A percentile compares a stretch with the other conserved stretches of the same genome.
Evolutionary conservation across 169 alveolate genomes (phyloP).

Genomic region (Plasmodium sp.): DNA sequence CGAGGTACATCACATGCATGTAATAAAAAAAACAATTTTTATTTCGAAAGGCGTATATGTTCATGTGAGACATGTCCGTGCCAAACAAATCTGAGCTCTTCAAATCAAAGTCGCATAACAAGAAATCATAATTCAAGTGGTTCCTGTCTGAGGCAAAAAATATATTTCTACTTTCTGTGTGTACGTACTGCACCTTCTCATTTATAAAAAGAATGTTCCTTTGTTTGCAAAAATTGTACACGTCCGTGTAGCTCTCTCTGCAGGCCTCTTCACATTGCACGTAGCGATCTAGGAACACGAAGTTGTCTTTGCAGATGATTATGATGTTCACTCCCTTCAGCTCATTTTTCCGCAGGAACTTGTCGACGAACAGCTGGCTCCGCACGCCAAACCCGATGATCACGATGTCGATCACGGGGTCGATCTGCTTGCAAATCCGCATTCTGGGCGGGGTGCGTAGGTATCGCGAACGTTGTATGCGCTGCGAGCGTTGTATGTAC

Average conservation of each 20-base stretch:
- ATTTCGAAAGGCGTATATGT: constrained; percentile 36
- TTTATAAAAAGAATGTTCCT: constrained; percentile 70
- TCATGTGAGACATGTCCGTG: constrained; percentile 24
- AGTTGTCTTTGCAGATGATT: constrained; percentile 42
- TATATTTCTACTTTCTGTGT: constrained; percentile 14
- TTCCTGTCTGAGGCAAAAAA: constrained; percentile 61
- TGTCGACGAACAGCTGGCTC: constrained; percentile 37
- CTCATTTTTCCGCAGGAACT: constrained; percentile 29
- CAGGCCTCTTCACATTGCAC: constrained; percentile 47
- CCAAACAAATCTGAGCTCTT: constrained; percentile 20
- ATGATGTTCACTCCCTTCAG: constrained; percentile 64
- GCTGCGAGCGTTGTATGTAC: too few species aligned
- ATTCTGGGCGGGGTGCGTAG: not conserved
- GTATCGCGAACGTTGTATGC: too few species aligned
- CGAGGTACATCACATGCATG: constrained; percentile 52
- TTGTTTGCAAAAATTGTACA: constrained; percentile 65
- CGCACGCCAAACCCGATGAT: constrained; percentile 59
- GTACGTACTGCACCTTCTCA: constrained; percentile 15
- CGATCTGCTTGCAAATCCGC: constrained; percentile 70
- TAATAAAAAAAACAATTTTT: constrained; percentile 65
- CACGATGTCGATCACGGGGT: constrained; percentile 72
- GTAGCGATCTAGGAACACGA: constrained; percentile 32
- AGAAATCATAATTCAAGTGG: constrained; percentile 55
- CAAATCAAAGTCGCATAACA: constrained; percentile 68
- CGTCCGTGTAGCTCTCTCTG: constrained; percentile 37